Evolutionary conservation across 805 yeast species (phyloP).

Genomic region (Scheffersomyces spartinae): DNA sequence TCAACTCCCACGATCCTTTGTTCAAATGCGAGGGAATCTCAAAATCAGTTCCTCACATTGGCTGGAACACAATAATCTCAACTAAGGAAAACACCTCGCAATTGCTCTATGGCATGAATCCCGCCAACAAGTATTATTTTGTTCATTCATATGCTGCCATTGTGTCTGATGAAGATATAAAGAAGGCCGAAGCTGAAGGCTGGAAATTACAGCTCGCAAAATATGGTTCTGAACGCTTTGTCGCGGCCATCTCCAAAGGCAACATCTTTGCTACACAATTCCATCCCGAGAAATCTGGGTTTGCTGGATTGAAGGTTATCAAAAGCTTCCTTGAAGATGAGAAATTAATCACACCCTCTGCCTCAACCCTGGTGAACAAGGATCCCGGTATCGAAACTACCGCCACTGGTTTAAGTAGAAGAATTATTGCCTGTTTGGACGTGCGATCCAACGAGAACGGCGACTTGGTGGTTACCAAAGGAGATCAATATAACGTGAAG

Average conservation of each 20-base stretch:
- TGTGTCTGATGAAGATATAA: constrained; percentile 25
- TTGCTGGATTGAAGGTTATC: constrained; percentile 74
- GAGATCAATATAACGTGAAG: constrained; percentile 96
- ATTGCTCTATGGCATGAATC: constrained; percentile 51
- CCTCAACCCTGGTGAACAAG: constrained; percentile 7
- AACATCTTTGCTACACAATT: constrained; percentile 93
- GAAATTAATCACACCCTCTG: constrained; percentile 13
- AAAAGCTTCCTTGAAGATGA: constrained; percentile 53
- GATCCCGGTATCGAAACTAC: constrained; percentile 19
- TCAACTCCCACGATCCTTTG: constrained; percentile 30
- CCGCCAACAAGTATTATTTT: constrained; percentile 70
- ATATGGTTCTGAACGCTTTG: constrained; percentile 70
- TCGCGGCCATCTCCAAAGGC: constrained; percentile 69
- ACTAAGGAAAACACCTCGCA: constrained; percentile 11
- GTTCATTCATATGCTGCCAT: constrained; percentile 91
- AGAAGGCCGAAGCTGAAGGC: constrained; percentile 21
- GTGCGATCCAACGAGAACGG: constrained; percentile 94
- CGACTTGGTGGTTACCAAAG: constrained; percentile 94
- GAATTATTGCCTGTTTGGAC: constrained; percentile 93
- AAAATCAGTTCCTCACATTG: constrained; percentile 93
- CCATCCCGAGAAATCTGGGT: constrained; percentile 98
- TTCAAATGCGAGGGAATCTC: constrained; percentile 16
- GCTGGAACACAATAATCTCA: constrained; percentile 64
- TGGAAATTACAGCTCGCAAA: constrained; percentile 68
- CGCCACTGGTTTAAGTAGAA: constrained; percentile 65